A percentile compares a stretch with the other conserved stretches of the same genome.
Conservation (phyloP, 768 basidiomycete species). For the Paxillus rubicundulus region DNA sequence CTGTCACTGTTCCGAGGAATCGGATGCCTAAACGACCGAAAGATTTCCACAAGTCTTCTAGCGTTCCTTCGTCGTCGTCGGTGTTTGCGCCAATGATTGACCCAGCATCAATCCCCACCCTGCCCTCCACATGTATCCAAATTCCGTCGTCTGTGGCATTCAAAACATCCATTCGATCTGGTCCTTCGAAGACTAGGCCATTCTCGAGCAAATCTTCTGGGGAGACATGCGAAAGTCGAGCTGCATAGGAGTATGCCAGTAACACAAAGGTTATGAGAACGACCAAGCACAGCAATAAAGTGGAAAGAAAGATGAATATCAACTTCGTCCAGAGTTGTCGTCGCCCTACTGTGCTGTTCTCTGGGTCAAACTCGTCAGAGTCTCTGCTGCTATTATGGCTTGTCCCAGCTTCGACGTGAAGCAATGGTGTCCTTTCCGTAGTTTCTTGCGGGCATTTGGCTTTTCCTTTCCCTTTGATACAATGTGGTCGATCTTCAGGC, state of each 20-base stretch:
- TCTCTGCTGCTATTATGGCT: slow-evolving; percentile 19
- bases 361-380: slow-evolving; percentile 18
- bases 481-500: slow-evolving; percentile 12
- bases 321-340: slow-evolving; percentile 35
- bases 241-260: slow-evolving; percentile 66
- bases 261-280: slow-evolving; percentile 44
- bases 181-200: slow-evolving; percentile 56
- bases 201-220: slow-evolving; percentile 57
- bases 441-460: slow-evolving; percentile 15
- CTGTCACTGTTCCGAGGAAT: slow-evolving; percentile 52
- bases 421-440: slow-evolving; percentile 32
- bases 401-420: slow-evolving; percentile 17
- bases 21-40: slow-evolving; percentile 68
- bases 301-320: slow-evolving; percentile 52
- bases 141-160: slow-evolving; percentile 62
- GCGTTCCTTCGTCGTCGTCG: slow-evolving; percentile 41
- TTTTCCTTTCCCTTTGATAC: slow-evolving; percentile 28
- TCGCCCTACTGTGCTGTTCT: slow-evolving; percentile 18
- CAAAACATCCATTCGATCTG: slow-evolving; percentile 59
- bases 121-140: slow-evolving; percentile 56
- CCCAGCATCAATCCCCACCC: slow-evolving; percentile 69
- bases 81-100: slow-evolving; percentile 53
- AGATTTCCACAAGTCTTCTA: slow-evolving; percentile 57
- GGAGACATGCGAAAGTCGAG: slow-evolving; percentile 49
- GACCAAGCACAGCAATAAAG: slow-evolving; percentile 50